Base-by-base conservation (phyloP, 306 rosid genomes). In the Begonia fuchsioides region DNA sequence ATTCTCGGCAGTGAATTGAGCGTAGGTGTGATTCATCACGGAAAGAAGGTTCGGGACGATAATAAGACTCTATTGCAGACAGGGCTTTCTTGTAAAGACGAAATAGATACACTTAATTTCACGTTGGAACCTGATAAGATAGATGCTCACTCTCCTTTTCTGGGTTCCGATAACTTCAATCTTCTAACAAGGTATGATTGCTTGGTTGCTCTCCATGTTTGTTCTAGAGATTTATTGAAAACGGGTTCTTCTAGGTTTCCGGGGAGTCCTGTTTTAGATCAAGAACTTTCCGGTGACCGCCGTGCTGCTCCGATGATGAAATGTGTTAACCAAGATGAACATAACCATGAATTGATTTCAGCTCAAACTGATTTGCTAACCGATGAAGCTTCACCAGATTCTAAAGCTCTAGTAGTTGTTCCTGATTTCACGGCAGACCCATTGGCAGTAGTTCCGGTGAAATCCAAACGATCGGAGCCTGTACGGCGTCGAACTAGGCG, bases 401-500 rank as follows among this genome's bases (percentile, higher is more conserved):
- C 81, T 57, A 67, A 54, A 74, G 82, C 74, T 2, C 57, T 81
- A 55, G 85, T 81, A 54, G 44, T 57, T 53, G 64, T 79, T 63
- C 82, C 87, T 26, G 72, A 59, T 15, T 50, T 67, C 65, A 76
- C 59, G 51, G 12, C 68, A 49, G 80, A 81, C 51, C 67, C 92
- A 53, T 61, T 90, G 60, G 72, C 84, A 44, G 64, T 57, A 15
- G 69, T 76, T 72, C 95, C 95, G 13, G 46, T 68, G 69, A 76
- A 57, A 72, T 78, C 63, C 15, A 79, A 50, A 73, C 82, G 70
- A 53, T 60, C 80, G 44, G 95, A 81, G 45, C 66, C 72, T 78
- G 87, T 67, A 64, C 97, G 79, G 74, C 97, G 97, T 67, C 80
- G 97, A 68, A 73, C 78, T 10, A 79, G 97, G 66, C 72, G 97